Conservation (phyloP, 495 filamentous ascomycete genomes). For the Cetradonia linearis region DNA sequence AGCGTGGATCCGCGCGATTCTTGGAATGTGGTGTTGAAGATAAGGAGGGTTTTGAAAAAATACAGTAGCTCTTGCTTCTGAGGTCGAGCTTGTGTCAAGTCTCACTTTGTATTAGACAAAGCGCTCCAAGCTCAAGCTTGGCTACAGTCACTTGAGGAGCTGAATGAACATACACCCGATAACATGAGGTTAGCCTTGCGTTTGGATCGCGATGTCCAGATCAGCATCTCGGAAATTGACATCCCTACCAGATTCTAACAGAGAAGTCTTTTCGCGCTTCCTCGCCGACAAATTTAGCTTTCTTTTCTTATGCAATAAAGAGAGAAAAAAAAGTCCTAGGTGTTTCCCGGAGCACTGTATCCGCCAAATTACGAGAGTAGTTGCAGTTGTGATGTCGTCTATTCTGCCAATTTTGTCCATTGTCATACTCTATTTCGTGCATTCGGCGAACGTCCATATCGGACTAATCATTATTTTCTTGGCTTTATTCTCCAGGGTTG, state of each 20-base stretch:
- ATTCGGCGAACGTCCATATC: not conserved
- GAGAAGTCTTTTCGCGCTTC: not conserved
- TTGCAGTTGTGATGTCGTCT: not conserved
- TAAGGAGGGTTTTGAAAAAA: not conserved
- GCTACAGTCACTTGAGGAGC: not conserved
- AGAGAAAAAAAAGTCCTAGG: not conserved
- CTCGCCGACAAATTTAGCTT: not conserved
- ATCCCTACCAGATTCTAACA: not conserved
- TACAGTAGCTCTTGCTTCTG: not conserved
- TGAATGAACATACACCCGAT: not conserved
- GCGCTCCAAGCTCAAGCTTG: not conserved
- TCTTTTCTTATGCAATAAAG: not conserved
- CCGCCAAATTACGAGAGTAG: not conserved
- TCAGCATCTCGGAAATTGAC: not conserved
- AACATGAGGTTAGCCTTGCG: not conserved
- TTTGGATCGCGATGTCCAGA: not conserved
- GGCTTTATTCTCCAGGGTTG: not conserved
- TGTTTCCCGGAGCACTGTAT: not conserved
- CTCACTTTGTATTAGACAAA: not conserved
- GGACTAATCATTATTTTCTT: not conserved
- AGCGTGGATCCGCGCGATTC: not conserved
- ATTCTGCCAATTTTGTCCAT: not conserved
- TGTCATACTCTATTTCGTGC: not conserved
- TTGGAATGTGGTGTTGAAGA: not conserved
- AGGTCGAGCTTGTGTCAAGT: not conserved